Percentiles rank a stretch among this genome's conserved stretches.
These are phyloP conservation scores for Leishmania guyanensis DNA, from an alignment of 208 protist genomes.

Conservation along the genomic window DNA sequence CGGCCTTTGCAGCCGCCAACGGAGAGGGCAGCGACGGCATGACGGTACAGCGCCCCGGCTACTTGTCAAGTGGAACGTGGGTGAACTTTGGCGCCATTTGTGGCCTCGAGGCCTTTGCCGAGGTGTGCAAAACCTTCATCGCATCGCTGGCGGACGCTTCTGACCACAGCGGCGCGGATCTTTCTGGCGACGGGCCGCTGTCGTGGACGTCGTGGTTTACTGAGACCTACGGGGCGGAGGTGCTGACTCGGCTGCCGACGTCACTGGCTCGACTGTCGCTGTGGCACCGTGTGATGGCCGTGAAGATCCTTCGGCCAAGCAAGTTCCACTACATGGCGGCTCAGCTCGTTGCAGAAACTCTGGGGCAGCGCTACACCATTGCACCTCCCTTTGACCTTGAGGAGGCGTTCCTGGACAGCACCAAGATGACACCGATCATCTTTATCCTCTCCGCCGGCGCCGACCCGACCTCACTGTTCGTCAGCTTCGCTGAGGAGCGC, in stretches of 20 bases:
- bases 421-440: slow-evolving; percentile 90
- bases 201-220: slow-evolving; percentile 89
- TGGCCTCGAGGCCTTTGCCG: slow-evolving; percentile 76
- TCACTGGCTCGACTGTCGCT: slow-evolving; percentile 46
- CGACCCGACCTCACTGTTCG: slow-evolving; percentile 93
- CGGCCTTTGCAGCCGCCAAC: slow-evolving; percentile 23
- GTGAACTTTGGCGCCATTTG: slow-evolving; percentile 87
- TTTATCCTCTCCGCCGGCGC: slow-evolving; percentile 94
- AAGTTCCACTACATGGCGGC: slow-evolving; percentile 80
- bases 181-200: slow-evolving; percentile 22
- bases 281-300: slow-evolving; percentile 87
- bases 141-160: slow-evolving; percentile 6
- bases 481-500: slow-evolving; percentile 87
- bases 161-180: neutral
- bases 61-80: slow-evolving; percentile 94
- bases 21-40: slow-evolving; percentile 27
- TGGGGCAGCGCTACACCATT: slow-evolving; percentile 83
- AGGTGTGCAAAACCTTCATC: slow-evolving; percentile 81
- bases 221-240: slow-evolving; percentile 71
- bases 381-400: slow-evolving; percentile 83
- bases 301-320: slow-evolving; percentile 84
- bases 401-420: slow-evolving; percentile 91
- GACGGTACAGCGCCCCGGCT: slow-evolving; percentile 54
- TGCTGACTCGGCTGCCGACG: slow-evolving; percentile 44
- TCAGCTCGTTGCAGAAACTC: slow-evolving; percentile 60